These are phyloP conservation scores for Brassica hybrid DNA, from an alignment of 441 rosid species.

Conservation along the genomic window DNA sequence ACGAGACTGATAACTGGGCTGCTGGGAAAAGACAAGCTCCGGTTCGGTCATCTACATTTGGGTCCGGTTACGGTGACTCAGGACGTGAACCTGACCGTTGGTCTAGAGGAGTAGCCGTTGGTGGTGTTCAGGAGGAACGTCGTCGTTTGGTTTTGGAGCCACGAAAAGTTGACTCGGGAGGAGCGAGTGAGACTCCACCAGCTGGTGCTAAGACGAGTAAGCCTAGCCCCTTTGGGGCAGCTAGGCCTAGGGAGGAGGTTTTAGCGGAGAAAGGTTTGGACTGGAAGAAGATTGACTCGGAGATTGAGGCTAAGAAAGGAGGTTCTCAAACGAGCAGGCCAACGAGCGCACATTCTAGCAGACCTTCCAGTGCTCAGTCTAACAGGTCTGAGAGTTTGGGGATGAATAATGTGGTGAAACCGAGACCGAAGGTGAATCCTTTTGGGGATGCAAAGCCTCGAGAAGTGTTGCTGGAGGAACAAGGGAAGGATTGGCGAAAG, in stretches of 20 bases:
- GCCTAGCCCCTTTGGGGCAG: slow-evolving; percentile 84
- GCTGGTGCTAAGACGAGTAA: slow-evolving; percentile 51
- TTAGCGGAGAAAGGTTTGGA: slow-evolving; percentile 93
- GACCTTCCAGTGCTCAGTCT: slow-evolving; percentile 91
- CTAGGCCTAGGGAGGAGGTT: slow-evolving; percentile 90
- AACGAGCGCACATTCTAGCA: slow-evolving; percentile 82
- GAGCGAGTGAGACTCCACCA: slow-evolving; percentile 42
- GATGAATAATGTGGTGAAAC: slow-evolving; percentile 55
- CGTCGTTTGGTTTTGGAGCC: slow-evolving; percentile 72
- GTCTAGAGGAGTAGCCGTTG: slow-evolving; percentile 56
- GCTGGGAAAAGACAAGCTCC: slow-evolving; percentile 58
- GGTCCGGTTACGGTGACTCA: slow-evolving; percentile 67
- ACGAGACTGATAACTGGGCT: slow-evolving; percentile 59
- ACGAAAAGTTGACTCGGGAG: slow-evolving; percentile 53
- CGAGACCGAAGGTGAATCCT: slow-evolving; percentile 80
- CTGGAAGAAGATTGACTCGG: slow-evolving; percentile 77
- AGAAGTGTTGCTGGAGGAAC: slow-evolving; percentile 83
- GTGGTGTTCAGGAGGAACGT: slow-evolving; percentile 64
- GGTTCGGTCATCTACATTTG: slow-evolving; percentile 58
- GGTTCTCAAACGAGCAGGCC: slow-evolving; percentile 84
- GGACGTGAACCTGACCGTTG: slow-evolving; percentile 71
- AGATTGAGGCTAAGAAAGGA: slow-evolving; percentile 69
- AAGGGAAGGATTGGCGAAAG: slow-evolving; percentile 93
- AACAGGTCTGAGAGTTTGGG: slow-evolving; percentile 69
- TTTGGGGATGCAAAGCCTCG: slow-evolving; percentile 94